Evolutionary conservation across 2,329 filamentous ascomycete genomes (phyloP).

Genomic region (Fusarium sp.): DNA sequence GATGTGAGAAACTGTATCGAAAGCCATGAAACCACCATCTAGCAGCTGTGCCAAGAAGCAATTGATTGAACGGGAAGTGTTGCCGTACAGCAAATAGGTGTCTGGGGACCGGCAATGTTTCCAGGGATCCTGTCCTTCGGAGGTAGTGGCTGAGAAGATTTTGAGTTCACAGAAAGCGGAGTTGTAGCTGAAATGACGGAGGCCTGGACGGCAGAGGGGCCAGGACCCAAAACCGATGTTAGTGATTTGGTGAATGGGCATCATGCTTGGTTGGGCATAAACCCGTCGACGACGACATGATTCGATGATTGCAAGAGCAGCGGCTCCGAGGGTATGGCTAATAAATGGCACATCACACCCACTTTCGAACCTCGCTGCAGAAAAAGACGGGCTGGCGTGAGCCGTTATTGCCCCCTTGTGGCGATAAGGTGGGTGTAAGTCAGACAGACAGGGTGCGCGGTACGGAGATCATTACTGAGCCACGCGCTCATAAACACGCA

Average conservation of each 20-base stretch:
- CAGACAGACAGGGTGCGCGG: constrained; percentile 27
- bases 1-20: constrained; percentile 10
- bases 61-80: constrained; percentile 15
- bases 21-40: constrained; percentile 3
- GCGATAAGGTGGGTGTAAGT: constrained; percentile 37
- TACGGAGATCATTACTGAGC: constrained; percentile 33
- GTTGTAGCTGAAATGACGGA: constrained; percentile 38
- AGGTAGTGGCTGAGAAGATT: constrained; percentile 31
- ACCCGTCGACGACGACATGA: constrained; percentile 23
- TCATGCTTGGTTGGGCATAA: constrained; percentile 21
- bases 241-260: constrained; percentile 23
- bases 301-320: constrained; percentile 17
- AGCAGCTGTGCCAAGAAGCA: constrained; percentile 11
- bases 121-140: constrained; percentile 25
- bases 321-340: constrained; percentile 12
- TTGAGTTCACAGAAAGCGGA: constrained; percentile 37
- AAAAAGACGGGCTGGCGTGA: constrained; percentile 30
- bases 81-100: constrained; percentile 2
- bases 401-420: constrained; percentile 34
- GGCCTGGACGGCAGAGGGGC: constrained; percentile 11
- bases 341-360: constrained; percentile 27
- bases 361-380: constrained; percentile 32
- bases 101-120: constrained; percentile 8
- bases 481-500: constrained; percentile 35
- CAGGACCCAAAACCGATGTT: constrained; percentile 4